Evolutionary conservation across 768 basidiomycete species (phyloP).

Genomic region (Mrakia gelida): DNA sequence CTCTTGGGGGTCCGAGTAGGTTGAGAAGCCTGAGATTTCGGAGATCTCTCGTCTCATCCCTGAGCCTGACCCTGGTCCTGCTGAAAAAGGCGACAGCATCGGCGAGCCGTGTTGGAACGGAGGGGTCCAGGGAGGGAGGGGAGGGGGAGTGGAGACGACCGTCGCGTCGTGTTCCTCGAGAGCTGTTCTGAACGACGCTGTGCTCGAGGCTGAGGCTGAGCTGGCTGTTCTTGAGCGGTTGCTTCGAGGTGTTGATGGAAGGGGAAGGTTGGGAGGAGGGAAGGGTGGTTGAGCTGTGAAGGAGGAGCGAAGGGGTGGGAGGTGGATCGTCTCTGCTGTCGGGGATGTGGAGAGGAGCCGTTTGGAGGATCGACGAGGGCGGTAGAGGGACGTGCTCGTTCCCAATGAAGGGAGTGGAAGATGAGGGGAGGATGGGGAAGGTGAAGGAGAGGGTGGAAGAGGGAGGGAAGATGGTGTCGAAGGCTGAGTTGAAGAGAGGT

Average conservation of each 20-base stretch:
- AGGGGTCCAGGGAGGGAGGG: background rate
- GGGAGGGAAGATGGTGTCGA: background rate
- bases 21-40: background rate
- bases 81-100: background rate
- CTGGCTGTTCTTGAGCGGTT: background rate
- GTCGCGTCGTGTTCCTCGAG: background rate
- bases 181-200: background rate
- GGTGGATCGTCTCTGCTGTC: background rate
- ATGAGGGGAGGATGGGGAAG: background rate
- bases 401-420: background rate
- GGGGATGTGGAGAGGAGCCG: background rate
- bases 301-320: background rate
- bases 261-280: background rate
- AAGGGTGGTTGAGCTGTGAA: background rate
- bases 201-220: background rate
- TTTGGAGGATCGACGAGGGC: slow-evolving; percentile 4
- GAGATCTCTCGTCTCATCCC: background rate
- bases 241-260: background rate
- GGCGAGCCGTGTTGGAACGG: slow-evolving; percentile 1
- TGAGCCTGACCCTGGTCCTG: background rate
- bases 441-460: background rate
- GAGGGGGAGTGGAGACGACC: background rate
- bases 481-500: background rate
- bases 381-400: background rate
- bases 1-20: background rate